Percentiles rank a stretch among this genome's conserved stretches.
phyloP scores from a whole-genome alignment of 345 rosid genomes.

The Limnanthes douglasii region DNA sequence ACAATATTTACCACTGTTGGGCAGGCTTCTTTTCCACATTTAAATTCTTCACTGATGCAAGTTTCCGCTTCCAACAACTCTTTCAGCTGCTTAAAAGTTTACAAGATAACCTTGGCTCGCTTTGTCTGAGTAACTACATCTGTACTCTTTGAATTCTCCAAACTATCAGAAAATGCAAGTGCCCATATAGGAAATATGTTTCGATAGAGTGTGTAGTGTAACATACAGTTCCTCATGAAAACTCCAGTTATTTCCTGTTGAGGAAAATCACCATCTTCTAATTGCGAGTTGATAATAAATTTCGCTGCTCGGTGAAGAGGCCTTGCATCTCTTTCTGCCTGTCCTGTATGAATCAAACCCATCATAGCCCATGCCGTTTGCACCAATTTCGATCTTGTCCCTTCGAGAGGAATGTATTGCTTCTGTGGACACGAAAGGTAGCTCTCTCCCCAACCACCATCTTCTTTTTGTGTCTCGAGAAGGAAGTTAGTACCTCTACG shows the following conservation, averaged over 20 bases:
- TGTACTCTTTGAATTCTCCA: too few species aligned
- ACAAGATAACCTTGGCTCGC: too few species aligned
- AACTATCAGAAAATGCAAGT: too few species aligned
- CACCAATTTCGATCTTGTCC: slow-evolving; percentile 20
- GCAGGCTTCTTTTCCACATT: too few species aligned
- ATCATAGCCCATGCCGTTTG: slow-evolving; percentile 25
- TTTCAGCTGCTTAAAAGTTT: too few species aligned
- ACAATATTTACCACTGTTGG: too few species aligned
- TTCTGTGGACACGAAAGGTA: not conserved
- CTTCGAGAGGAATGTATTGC: slow-evolving; percentile 14
- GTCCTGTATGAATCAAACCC: slow-evolving; percentile 12
- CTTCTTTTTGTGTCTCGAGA: not conserved
- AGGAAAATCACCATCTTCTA: slow-evolving; percentile 52
- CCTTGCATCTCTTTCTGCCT: slow-evolving; percentile 40
- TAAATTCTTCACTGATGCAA: too few species aligned
- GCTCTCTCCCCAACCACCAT: not conserved
- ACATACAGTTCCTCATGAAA: slow-evolving; percentile 48
- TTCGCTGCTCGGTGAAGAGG: slow-evolving; percentile 56
- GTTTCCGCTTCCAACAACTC: too few species aligned
- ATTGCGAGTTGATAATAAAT: slow-evolving; percentile 48
- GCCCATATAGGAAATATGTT: slow-evolving; percentile 48
- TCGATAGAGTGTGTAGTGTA: slow-evolving; percentile 44
- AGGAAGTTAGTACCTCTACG: not conserved
- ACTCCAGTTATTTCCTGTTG: slow-evolving; percentile 55
- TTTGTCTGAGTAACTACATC: too few species aligned